Base-by-base conservation (phyloP, 73 alveolate genomes). In the Blepharisma japonicum region DNA sequence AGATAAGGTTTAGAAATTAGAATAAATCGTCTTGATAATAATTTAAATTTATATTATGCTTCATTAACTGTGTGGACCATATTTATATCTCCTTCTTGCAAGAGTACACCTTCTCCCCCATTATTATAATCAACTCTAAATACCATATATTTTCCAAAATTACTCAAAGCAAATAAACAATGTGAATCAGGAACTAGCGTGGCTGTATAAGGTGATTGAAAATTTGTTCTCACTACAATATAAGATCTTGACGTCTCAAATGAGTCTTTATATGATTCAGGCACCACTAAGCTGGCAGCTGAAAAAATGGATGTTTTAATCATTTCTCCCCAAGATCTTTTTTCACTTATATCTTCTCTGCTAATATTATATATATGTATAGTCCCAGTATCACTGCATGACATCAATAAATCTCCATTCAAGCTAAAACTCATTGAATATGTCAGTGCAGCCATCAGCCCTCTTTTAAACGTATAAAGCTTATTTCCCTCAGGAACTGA, bases 401-500 rank as follows among this genome's bases (percentile, higher is more conserved):
- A 39, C n/a, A 91, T 74, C 56, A 91, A 81, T 77, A 72, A 80
- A 66, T 81, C 85, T 54, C 89, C 74, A 18, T 81, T 78, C 18
- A 71, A 71, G 39, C 88, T 68, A 85, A 91, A 91, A 66, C 80
- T 82, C 39, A 91, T 42, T 48, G 83, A 83, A 80, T 83, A 87
- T 6, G 83, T 87, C 49, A 71, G 77, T n/a, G 94, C 86, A 55
- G 78, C 82, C 14, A 81, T 68, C 25, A 80, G 55, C 5, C 94
- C 96, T 77, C 98, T 82, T 61, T 87, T 79, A 55, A 89, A 92
- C 38, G 92, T 85, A 68, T 80, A 91, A 9, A 91, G 68, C 51
- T 87, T 86, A 6, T 89, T 90, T 5, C 98, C 98, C 39, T 83
- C 88, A 5, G 96, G 98, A 8, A 91, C 71, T 18, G 92, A 81